Evolutionary conservation across 129 eudicot species (phyloP), one percentile per base, ranked within the genome.

Genomic region (Flaveria brownii): DNA sequence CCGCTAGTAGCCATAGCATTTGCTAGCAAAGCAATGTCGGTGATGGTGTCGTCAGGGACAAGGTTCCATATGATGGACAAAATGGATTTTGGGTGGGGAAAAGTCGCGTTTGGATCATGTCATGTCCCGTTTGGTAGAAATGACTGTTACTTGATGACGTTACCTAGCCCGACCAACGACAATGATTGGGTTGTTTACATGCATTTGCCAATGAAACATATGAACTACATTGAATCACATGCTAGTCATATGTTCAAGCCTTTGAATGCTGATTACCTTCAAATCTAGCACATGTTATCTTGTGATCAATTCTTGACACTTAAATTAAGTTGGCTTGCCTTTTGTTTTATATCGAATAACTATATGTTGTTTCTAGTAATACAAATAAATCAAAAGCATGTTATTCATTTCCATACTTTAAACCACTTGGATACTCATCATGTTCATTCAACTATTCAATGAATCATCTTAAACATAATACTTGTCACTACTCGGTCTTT

Each of bases 21-120:
- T 23, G 85, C 85, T 0, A n/a, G 9, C 54, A 2, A 68, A 10
- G 76, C 50, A 42, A 82, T 30, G 70, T 82, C 90, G 6, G 67
- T 90, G 25, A 81, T 89, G 71, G 82, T 89, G 2, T 84, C 95
- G 17, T 84, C 95, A 6, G 91, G 91, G 43, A 77, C 54, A 33
- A 41, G 82, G 17, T 86, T 89, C 63, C 84, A 81, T 9, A 63
- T 41, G 36, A 85, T 82, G 66, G 42, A 64, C 28, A 56, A 79
- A 60, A 68, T 90, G 82, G 87, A 90, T 25, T 87, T 90, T n/a
- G 92, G 96, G 65, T 90, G 92, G 92, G 96, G 96, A 0, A 28
- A 33, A 16, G 84, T 86, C 68, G 72, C 18, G 3, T 87, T 90
- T 13, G 90, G 92, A 22, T 88, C 91, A 14, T 88, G 86, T 68